Base-by-base conservation (phyloP, 352 stramenopile species). In the Globisporangium sylvaticum region DNA sequence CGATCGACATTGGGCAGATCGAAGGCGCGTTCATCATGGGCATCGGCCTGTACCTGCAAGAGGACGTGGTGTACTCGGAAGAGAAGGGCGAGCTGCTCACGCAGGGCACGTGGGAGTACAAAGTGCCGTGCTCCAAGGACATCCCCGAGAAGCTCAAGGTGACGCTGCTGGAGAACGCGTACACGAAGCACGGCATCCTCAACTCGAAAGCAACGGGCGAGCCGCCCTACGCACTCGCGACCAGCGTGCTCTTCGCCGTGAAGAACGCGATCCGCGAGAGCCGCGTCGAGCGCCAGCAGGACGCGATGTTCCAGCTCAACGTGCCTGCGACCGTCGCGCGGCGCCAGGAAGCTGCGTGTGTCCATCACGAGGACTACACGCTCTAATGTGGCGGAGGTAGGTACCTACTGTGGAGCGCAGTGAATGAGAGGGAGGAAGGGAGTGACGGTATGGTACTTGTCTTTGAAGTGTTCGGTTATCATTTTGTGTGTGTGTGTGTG, bases 1-100 rank as follows among this genome's bases (percentile, higher is more conserved):
- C 91, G 15, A 98, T 99, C 72, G 96, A 99, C 70, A 97, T 99
- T 73, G 96, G 97, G 20, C 97, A 99, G 77, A 98, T 99, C 52
- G 97, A 99, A 81, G 97, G 97, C 27, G 97, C 93, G 1, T 99
- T 99, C 73, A 89, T 98, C 58, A 96, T 99, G 69, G 96, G 94
- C 48, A 97, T 98, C 77, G 96, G 96, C 3, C 90, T 97, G 74
- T 94, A 92, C 55, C 96, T 94, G 3, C 90, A 97, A 50, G 96
- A 99, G 66, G 93, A 98, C 73, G 70, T 98, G 29, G 86, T 97
- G 22, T 98, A 94, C 82, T 93, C 89, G 14, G 91, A 98, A 64
- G 78, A 96, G 53, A 84, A 91, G 59, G 94, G 89, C 48, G 92
- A 84, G 54, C 65, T 98, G 3, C 98, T 98, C 71, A 99, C 96